These are phyloP conservation scores for Epichloe scottii DNA, from an alignment of 2,329 filamentous ascomycete genomes.

Conservation along the genomic window DNA sequence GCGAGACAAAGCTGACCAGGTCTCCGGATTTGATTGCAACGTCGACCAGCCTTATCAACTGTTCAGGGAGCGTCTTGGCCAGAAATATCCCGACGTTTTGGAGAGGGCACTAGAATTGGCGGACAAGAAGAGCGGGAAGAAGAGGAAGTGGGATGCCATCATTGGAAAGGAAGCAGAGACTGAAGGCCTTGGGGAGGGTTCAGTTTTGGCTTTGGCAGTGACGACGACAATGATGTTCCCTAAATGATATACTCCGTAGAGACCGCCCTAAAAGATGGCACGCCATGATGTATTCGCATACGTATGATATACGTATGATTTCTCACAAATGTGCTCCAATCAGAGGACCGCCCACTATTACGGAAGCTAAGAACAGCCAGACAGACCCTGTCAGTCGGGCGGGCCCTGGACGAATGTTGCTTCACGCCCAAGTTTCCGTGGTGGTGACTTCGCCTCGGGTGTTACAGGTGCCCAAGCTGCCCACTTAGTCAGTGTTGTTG, in stretches of 20 bases:
- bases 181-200: constrained; percentile 26
- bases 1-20: constrained; percentile 68
- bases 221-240: constrained; percentile 32
- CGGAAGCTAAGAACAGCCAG: neutral
- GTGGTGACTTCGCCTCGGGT: neutral
- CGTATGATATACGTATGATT: no score
- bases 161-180: constrained; percentile 32
- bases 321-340: no score
- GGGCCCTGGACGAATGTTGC: neutral
- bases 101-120: constrained; percentile 52
- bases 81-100: constrained; percentile 53
- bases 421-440: neutral
- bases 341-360: neutral
- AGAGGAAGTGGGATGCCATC: constrained; percentile 77
- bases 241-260: constrained; percentile 10
- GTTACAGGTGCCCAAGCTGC: neutral
- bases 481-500: neutral
- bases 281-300: neutral
- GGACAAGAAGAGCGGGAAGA: constrained; percentile 52
- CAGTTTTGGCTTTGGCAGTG: constrained; percentile 41
- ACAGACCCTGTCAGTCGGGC: neutral
- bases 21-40: constrained; percentile 70
- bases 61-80: constrained; percentile 57
- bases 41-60: constrained; percentile 61
- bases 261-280: no score